phyloP scores from a whole-genome alignment of 345 rosid genomes.

The Eucalyptus globulus region DNA sequence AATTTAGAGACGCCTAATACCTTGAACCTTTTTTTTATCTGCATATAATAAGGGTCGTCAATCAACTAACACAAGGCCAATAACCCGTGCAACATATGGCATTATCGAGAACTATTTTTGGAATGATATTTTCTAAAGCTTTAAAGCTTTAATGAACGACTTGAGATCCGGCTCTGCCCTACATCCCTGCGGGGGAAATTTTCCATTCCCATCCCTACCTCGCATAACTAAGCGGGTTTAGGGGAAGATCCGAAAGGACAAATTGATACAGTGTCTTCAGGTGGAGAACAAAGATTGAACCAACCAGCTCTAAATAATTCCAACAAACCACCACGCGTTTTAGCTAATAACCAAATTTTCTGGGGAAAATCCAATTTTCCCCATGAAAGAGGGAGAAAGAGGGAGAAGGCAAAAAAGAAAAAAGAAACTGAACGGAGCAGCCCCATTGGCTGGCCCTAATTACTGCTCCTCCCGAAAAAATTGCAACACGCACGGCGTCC shows the following conservation, averaged over 20 bases:
- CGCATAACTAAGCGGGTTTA: neutral
- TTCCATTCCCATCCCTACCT: neutral
- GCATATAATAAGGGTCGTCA: no score
- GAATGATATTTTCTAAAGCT: neutral
- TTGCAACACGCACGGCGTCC: fast-evolving
- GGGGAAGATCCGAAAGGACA: neutral
- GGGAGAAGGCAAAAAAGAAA: fast-evolving
- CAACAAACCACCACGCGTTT: no score
- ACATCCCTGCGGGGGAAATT: fast-evolving
- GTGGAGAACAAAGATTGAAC: neutral
- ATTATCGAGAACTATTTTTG: no score
- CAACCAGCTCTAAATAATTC: fast-evolving
- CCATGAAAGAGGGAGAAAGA: neutral
- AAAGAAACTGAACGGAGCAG: neutral
- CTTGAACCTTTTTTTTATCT: no score
- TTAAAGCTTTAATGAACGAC: neutral
- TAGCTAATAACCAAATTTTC: neutral
- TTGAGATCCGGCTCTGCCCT: neutral
- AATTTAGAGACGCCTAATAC: fast-evolving
- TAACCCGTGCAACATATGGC: fast-evolving
- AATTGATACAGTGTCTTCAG: neutral
- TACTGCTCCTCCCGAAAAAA: no score
- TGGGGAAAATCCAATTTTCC: no score
- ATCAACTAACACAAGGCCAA: no score
- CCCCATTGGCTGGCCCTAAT: neutral